Evolutionary conservation across 306 rosid genomes (phyloP).

Genomic region (Cicer yamashitae): DNA sequence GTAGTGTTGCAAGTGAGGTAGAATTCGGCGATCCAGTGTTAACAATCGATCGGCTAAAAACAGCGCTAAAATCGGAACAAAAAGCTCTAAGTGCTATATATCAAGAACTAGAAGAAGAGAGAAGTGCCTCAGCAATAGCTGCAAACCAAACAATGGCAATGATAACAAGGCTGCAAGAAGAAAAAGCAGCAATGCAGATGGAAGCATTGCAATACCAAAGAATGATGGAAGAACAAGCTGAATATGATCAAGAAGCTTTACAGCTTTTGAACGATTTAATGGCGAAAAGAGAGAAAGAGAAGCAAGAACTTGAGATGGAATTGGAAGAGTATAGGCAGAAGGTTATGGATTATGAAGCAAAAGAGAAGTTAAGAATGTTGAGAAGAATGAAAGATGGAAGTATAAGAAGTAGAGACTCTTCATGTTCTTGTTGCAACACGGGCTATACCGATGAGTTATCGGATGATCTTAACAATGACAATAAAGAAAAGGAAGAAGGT

Average conservation of each 20-base stretch:
- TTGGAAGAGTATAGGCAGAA: slow-evolving; percentile 64
- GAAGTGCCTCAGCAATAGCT: slow-evolving; percentile 86
- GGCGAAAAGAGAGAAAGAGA: slow-evolving; percentile 78
- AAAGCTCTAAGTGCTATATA: slow-evolving; percentile 63
- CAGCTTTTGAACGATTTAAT: slow-evolving; percentile 80
- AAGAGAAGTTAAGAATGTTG: slow-evolving; percentile 58
- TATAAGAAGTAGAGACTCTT: slow-evolving; percentile 62
- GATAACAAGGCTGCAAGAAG: slow-evolving; percentile 93
- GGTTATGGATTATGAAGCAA: slow-evolving; percentile 65
- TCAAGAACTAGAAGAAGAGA: slow-evolving; percentile 85
- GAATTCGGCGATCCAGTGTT: slow-evolving; percentile 57
- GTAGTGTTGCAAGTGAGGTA: slow-evolving; percentile 57
- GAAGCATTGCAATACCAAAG: slow-evolving; percentile 87
- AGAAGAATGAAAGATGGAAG: slow-evolving; percentile 65
- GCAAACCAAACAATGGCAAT: slow-evolving; percentile 91
- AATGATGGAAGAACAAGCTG: slow-evolving; percentile 95
- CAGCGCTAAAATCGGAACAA: slow-evolving; percentile 56
- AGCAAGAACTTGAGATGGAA: slow-evolving; percentile 73
- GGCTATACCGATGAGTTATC: slow-evolving; percentile 63
- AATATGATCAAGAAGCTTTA: slow-evolving; percentile 87
- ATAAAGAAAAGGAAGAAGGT: slow-evolving; percentile 55
- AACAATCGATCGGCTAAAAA: slow-evolving; percentile 60
- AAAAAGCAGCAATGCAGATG: slow-evolving; percentile 89
- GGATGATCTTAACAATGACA: slow-evolving; percentile 60
- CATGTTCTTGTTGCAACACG: slow-evolving; percentile 61